A percentile compares a stretch with the other conserved stretches of the same genome.
phyloP scores from a whole-genome alignment of 2,329 filamentous ascomycete genomes.

The Fusarium miscanthi region DNA sequence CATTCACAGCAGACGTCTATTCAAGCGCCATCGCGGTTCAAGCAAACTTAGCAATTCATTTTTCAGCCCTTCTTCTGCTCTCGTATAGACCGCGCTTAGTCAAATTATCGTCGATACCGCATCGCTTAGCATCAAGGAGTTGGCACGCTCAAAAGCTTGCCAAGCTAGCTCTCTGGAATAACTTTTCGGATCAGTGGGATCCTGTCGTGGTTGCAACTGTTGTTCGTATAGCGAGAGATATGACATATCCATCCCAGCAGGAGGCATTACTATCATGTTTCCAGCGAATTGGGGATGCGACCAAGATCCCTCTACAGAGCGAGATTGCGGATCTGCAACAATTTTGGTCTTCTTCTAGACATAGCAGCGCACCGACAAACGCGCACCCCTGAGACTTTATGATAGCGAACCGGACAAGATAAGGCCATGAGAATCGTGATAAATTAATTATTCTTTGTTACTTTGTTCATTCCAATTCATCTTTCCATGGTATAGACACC shows the following conservation, averaged over 20 bases:
- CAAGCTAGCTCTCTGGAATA: conserved; percentile 45
- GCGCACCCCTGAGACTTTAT: background rate
- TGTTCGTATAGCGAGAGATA: conserved; percentile 40
- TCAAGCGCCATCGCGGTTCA: conserved; percentile 13
- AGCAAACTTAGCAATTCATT: conserved; percentile 6
- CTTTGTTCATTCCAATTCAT: background rate
- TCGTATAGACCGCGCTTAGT: conserved; percentile 10
- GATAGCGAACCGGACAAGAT: no score
- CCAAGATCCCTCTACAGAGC: conserved; percentile 1
- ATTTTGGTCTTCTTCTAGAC: conserved; percentile 17
- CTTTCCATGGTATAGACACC: conserved; percentile 20
- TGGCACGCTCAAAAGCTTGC: conserved; percentile 49
- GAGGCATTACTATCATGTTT: conserved; percentile 13
- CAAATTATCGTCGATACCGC: conserved; percentile 1
- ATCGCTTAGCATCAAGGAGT: conserved; percentile 3
- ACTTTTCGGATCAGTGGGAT: conserved; percentile 49
- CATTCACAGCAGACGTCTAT: conserved; percentile 21
- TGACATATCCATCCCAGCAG: conserved; percentile 19
- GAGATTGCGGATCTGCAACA: conserved; percentile 18
- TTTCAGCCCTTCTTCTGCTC: conserved; percentile 6
- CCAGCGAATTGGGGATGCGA: conserved; percentile 13
- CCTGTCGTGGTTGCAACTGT: conserved; percentile 45
- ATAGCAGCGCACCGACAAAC: conserved; percentile 8
- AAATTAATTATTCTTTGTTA: background rate
- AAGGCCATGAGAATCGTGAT: background rate